Percentiles rank a stretch among this genome's conserved stretches.
These are phyloP conservation scores for Urtica urens DNA, from an alignment of 306 rosid genomes.

Conservation along the genomic window DNA sequence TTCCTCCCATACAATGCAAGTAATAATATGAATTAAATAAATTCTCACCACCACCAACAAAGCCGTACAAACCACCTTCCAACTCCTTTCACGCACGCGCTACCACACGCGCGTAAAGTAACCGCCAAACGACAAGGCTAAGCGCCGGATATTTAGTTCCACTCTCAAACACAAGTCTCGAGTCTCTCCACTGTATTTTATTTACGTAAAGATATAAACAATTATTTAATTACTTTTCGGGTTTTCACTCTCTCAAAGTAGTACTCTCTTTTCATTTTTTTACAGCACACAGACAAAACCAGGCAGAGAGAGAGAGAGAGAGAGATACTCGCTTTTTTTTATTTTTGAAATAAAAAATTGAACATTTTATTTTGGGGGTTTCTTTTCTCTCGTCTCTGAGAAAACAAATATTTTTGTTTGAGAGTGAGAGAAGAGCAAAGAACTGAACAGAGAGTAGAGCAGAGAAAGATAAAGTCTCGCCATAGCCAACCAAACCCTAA, in stretches of 20 bases:
- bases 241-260: neutral
- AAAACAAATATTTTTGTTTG: conserved; percentile 22
- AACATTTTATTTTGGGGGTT: neutral
- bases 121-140: conserved; percentile 1
- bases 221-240: neutral
- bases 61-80: neutral
- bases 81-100: neutral
- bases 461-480: conserved; percentile 21
- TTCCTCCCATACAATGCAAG: too few relatives aligned
- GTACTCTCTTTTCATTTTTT: conserved; percentile 14
- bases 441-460: too few relatives aligned
- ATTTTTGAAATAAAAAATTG: too few relatives aligned
- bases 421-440: conserved; percentile 22
- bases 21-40: too few relatives aligned
- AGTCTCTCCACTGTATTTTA: conserved; percentile 14
- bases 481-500: conserved; percentile 32
- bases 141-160: conserved; percentile 14
- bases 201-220: neutral
- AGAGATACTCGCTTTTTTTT: conserved; percentile 5
- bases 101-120: neutral
- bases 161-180: conserved; percentile 23
- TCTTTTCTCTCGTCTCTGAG: conserved; percentile 7
- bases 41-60: conserved; percentile 4
- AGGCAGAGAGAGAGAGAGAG: neutral
- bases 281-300: conserved; percentile 13